These are phyloP conservation scores for Pseudogymnoascus sp. DNA, from an alignment of 2,329 filamentous ascomycete species.

Conservation along the genomic window DNA sequence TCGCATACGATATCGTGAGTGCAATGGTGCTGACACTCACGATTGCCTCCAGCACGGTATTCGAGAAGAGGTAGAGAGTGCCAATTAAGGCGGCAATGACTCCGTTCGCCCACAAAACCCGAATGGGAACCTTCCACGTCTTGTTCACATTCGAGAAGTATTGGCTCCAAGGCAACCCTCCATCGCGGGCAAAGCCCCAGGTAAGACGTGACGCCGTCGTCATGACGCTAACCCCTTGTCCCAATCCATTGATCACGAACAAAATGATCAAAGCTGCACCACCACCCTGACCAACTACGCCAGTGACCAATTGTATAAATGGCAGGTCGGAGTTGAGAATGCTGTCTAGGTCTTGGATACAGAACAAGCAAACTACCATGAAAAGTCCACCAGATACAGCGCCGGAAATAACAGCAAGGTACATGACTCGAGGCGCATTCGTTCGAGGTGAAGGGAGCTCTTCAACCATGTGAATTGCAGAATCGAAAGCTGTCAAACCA, in stretches of 20 bases:
- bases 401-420: slow-evolving; percentile 44
- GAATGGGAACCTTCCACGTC: slow-evolving; percentile 46
- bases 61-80: slow-evolving; percentile 49
- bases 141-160: slow-evolving; percentile 41
- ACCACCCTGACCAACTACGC: slow-evolving; percentile 35
- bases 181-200: slow-evolving; percentile 50
- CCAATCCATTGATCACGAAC: slow-evolving; percentile 50
- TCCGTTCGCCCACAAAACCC: slow-evolving; percentile 47
- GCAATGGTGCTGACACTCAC: slow-evolving; percentile 51
- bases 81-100: slow-evolving; percentile 42
- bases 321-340: slow-evolving; percentile 40
- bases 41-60: slow-evolving; percentile 47
- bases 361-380: slow-evolving; percentile 46
- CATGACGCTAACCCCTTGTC: slow-evolving; percentile 45
- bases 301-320: slow-evolving; percentile 43
- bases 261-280: slow-evolving; percentile 41
- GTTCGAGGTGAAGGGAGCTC: slow-evolving; percentile 47
- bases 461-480: slow-evolving; percentile 53
- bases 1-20: slow-evolving; percentile 44
- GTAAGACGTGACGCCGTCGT: slow-evolving; percentile 47
- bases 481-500: slow-evolving; percentile 51
- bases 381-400: slow-evolving; percentile 45
- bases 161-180: slow-evolving; percentile 38
- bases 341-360: slow-evolving; percentile 39
- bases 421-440: slow-evolving; percentile 47